Conservation (phyloP, 1,139 yeast species). For the Suhomyces wounanorum region DNA sequence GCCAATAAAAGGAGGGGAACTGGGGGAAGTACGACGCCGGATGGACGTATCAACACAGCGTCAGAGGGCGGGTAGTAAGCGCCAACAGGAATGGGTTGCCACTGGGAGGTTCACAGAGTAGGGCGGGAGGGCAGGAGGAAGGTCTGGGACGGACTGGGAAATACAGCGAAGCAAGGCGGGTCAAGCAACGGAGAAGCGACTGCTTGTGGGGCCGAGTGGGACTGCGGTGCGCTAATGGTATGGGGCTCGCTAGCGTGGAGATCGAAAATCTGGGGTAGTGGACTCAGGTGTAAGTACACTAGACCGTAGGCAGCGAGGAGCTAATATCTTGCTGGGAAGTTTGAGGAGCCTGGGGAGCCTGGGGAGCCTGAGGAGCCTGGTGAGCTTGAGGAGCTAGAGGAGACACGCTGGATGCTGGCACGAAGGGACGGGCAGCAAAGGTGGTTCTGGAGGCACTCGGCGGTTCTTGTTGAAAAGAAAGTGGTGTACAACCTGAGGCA, state of each 20-base stretch:
- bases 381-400: background rate
- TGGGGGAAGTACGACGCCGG: background rate
- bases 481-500: background rate
- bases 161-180: background rate
- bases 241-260: background rate
- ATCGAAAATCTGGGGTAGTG: constrained; percentile 1
- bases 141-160: no score
- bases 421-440: background rate
- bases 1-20: constrained; percentile 1
- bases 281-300: background rate
- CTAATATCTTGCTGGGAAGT: no score
- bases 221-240: background rate
- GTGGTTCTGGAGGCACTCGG: background rate
- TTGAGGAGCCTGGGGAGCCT: background rate
- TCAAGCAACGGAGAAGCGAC: background rate
- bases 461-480: background rate
- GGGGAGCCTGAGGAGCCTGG: background rate
- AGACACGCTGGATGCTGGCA: background rate
- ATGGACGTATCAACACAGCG: no score
- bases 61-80: background rate
- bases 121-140: no score
- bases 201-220: background rate
- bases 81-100: background rate
- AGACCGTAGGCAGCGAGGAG: background rate
- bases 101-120: no score